Evolutionary conservation across 75 land plant genomes (phyloP).

Genomic region (Pinus tabuliformis): DNA sequence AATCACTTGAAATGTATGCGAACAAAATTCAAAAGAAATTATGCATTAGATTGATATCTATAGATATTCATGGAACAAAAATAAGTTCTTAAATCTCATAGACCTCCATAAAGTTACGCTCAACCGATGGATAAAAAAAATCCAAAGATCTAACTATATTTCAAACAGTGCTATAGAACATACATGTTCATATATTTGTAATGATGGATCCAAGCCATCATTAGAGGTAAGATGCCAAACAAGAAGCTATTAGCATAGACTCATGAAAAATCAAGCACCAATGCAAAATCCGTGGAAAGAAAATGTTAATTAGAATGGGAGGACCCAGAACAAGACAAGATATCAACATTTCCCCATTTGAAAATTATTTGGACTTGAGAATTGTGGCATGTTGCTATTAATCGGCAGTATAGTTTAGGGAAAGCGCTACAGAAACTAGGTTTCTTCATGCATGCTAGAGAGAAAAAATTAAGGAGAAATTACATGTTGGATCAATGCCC

Average conservation of each 20-base stretch:
- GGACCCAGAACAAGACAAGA: conserved; percentile 33
- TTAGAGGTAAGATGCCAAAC: conserved; percentile 58
- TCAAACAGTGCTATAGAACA: background rate
- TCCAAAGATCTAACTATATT: background rate
- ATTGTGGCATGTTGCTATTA: background rate
- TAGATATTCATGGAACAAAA: background rate
- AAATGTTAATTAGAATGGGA: conserved; percentile 43
- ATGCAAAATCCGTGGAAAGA: conserved; percentile 42
- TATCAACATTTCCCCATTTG: background rate
- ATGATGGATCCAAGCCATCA: conserved; percentile 62
- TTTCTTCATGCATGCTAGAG: no score
- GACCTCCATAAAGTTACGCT: background rate
- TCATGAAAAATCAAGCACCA: conserved; percentile 67
- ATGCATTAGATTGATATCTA: no score
- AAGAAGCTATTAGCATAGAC: conserved; percentile 72
- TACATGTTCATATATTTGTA: conserved; percentile 25
- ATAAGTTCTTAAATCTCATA: background rate
- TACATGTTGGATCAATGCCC: no score
- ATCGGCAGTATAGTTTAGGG: no score
- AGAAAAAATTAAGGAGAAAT: no score
- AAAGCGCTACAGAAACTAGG: no score
- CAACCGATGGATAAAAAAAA: background rate
- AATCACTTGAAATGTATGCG: no score
- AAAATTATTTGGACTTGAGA: background rate
- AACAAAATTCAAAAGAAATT: no score